Base-by-base conservation (phyloP, 257 asterid genomes). In the Datura wrightii region DNA sequence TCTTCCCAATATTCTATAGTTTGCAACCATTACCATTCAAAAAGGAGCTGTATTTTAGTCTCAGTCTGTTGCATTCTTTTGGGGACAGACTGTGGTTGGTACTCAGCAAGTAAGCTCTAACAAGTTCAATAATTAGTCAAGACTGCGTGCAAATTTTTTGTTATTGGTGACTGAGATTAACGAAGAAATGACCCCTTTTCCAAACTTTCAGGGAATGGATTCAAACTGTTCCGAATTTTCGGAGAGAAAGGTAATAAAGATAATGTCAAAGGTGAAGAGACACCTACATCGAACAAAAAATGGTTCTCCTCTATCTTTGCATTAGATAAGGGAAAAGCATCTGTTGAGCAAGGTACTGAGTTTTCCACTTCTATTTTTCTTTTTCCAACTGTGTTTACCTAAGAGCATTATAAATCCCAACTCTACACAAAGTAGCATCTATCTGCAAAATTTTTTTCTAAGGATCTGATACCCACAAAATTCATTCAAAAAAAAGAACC, bases 191-290 rank as follows among this genome's bases (percentile, higher is more conserved):
- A 52, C 46, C 46, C 10, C 63, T 69, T 52, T 50, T 62, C 55
- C 85, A 79, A 84, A 84, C 72, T 69, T 88, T 82, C 94, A 95
- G 99, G 91, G 80, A 85, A 84, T 54, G 96, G 97, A 44, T 92
- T 92, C 87, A 91, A 87, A 86, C 82, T 91, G 83, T 90, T 91
- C 88, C 48, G 58, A 14, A 48, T 41, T 80, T 91, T 84, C 82
- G 91, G 93, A 37, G 89, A 80, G 18, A 91, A 87, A 88, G 87
- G 84, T 46, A 85, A 79, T 58, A 88, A 83, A 84, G 88, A 87
- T 58, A 84, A 72, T 59, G 71, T 79, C 54, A 66, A 54, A 74
- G 89, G 85, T n/a, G 90, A 88, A 83, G 93, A 84, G 83, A 89
- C 82, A 72, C 82, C 91, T 46, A 63, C 48, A 37, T 79, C 50